Conservation (phyloP, 495 filamentous ascomycete genomes). For the Pseudomonodictys pantanalensis region DNA sequence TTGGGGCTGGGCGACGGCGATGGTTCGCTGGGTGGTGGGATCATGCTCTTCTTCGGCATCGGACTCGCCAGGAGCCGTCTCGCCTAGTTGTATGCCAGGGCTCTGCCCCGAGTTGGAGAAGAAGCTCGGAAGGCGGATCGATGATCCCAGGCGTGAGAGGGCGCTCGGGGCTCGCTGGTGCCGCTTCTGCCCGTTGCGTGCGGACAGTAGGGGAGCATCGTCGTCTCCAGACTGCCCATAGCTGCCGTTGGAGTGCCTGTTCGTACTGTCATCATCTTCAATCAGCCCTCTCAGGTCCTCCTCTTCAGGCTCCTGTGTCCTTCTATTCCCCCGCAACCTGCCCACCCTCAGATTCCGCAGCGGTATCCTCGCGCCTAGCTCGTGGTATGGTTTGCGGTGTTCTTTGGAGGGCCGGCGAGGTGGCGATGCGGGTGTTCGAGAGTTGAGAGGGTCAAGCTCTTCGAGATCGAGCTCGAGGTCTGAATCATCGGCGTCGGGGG, state of each 20-base stretch:
- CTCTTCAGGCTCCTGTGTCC: constrained; percentile 29
- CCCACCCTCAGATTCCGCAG: constrained; percentile 42
- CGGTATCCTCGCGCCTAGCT: constrained; percentile 39
- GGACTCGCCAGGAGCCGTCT: constrained; percentile 27
- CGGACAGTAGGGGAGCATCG: constrained; percentile 37
- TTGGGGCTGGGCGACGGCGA: constrained; percentile 43
- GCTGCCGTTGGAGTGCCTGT: constrained; percentile 34
- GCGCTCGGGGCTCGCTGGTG: constrained; percentile 20
- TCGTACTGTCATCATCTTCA: constrained; percentile 34
- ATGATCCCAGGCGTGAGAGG: constrained; percentile 23
- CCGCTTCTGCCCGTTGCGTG: constrained; percentile 7
- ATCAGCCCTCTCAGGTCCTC: constrained; percentile 37
- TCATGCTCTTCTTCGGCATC: constrained; percentile 38
- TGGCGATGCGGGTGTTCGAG: constrained; percentile 11
- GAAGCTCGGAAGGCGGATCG: constrained; percentile 34
- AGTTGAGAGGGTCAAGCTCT: constrained; percentile 41
- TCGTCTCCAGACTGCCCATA: constrained; percentile 34
- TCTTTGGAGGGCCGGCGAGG: constrained; percentile 23
- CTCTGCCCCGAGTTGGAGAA: constrained; percentile 20
- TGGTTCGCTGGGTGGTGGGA: constrained; percentile 36
- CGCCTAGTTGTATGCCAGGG: constrained; percentile 10
- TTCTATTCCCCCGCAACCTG: constrained; percentile 30
- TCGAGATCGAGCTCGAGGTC: constrained; percentile 44
- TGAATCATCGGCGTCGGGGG: constrained; percentile 33
- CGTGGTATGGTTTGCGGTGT: constrained; percentile 24